A percentile compares a stretch with the other conserved stretches of the same genome.
phyloP scores from a whole-genome alignment of 306 rosid genomes.

The Luffa acutangula region DNA sequence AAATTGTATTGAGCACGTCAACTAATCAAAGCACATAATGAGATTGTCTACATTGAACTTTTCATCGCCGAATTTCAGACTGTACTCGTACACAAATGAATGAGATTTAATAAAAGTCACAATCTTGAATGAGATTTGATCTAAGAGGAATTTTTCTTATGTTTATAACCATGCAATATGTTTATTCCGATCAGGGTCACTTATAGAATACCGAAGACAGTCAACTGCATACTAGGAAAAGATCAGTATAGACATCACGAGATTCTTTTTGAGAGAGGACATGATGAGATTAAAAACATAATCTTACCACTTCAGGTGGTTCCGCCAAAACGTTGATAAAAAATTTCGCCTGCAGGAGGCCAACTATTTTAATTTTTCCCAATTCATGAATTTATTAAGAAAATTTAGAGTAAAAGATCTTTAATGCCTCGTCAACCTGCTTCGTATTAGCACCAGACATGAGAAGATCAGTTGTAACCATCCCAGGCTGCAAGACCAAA shows the following conservation, averaged over 20 bases:
- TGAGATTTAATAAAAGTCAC: neutral
- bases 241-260: neutral
- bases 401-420: neutral
- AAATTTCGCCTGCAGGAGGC: conserved; percentile 74
- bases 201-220: neutral
- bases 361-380: neutral
- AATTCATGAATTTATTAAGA: neutral
- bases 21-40: neutral
- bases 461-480: conserved; percentile 98
- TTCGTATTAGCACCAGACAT: conserved; percentile 93
- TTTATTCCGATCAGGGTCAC: neutral
- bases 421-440: conserved; percentile 41
- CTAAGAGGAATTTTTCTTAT: neutral
- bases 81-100: neutral
- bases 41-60: neutral
- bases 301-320: conserved; percentile 91
- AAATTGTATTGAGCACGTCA: neutral
- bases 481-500: conserved; percentile 73
- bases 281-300: too few species aligned
- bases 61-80: neutral
- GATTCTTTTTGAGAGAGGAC: too few species aligned
- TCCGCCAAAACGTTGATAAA: conserved; percentile 94
- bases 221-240: neutral
- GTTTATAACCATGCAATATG: neutral
- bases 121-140: neutral